These are phyloP conservation scores for Trypanosoma caninum DNA, from an alignment of 208 protist genomes.

Conservation along the genomic window DNA sequence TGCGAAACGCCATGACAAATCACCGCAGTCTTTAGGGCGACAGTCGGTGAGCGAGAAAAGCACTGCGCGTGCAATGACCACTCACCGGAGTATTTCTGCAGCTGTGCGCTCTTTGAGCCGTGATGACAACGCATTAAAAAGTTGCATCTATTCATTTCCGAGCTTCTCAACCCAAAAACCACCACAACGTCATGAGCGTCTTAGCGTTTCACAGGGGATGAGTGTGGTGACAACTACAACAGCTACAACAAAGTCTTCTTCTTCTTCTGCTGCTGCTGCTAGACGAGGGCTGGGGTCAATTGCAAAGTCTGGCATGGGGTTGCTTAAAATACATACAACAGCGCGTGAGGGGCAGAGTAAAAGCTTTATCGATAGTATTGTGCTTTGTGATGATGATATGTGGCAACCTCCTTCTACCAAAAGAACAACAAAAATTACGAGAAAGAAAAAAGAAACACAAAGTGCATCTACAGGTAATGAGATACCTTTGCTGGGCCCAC, in stretches of 20 bases:
- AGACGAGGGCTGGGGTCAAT: background rate
- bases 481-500: background rate
- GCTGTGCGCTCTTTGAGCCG: too few species aligned
- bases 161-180: background rate
- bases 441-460: background rate
- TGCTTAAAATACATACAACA: background rate
- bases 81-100: too few species aligned
- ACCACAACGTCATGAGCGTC: background rate
- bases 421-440: too few species aligned
- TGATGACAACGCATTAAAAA: too few species aligned
- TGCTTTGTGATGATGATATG: constrained; percentile 6
- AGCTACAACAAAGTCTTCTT: too few species aligned
- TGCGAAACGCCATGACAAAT: too few species aligned
- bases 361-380: constrained; percentile 22
- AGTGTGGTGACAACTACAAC: background rate
- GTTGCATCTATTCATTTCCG: background rate
- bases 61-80: too few species aligned
- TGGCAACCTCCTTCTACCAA: background rate
- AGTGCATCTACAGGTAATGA: background rate
- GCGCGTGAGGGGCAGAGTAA: background rate
- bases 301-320: background rate
- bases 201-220: background rate
- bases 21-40: too few species aligned
- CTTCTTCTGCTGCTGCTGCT: too few species aligned
- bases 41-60: too few species aligned